Conservation (phyloP, 768 basidiomycete genomes). For the Leccinum arenicola region DNA sequence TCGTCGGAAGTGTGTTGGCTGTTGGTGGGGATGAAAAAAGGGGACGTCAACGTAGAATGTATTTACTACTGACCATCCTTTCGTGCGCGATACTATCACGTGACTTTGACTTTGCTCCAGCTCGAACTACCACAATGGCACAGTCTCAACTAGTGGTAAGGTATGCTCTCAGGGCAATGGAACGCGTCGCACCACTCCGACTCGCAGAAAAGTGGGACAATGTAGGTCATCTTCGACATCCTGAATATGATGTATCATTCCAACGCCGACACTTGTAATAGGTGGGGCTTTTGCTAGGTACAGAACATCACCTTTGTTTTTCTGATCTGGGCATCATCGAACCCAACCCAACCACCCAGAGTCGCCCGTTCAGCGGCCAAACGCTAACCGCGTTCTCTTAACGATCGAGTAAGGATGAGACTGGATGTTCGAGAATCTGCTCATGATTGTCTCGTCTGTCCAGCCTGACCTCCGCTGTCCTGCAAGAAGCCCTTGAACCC, state of each 20-base stretch:
- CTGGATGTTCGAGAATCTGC: constrained; percentile 5
- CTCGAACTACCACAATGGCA: constrained; percentile 6
- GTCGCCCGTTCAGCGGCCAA: constrained; percentile 48
- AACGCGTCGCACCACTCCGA: constrained; percentile 79
- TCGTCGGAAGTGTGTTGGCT: too few species aligned
- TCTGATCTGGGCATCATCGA: constrained; percentile 1
- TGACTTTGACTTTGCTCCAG: background rate
- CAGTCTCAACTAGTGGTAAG: constrained; percentile 29
- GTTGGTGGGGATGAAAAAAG: too few species aligned
- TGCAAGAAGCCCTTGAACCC: constrained; percentile 60
- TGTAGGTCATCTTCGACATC: constrained; percentile 45
- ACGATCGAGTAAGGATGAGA: constrained; percentile 58
- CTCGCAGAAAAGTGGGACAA: constrained; percentile 95
- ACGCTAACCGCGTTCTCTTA: constrained; percentile 51
- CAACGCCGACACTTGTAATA: constrained; percentile 25
- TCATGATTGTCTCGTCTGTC: constrained; percentile 22
- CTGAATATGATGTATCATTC: constrained; percentile 2
- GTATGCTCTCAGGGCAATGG: constrained; percentile 66
- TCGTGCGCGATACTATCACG: too few species aligned
- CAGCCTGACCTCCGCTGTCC: constrained; percentile 73
- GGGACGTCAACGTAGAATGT: too few species aligned
- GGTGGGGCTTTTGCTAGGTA: constrained; percentile 77
- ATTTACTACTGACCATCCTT: too few species aligned
- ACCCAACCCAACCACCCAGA: constrained; percentile 34
- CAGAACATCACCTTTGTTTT: background rate